Evolutionary conservation across 1,284 basidiomycete species (phyloP), one percentile per base, ranked within the genome.

Genomic region (Ceratobasidium theobromae): DNA sequence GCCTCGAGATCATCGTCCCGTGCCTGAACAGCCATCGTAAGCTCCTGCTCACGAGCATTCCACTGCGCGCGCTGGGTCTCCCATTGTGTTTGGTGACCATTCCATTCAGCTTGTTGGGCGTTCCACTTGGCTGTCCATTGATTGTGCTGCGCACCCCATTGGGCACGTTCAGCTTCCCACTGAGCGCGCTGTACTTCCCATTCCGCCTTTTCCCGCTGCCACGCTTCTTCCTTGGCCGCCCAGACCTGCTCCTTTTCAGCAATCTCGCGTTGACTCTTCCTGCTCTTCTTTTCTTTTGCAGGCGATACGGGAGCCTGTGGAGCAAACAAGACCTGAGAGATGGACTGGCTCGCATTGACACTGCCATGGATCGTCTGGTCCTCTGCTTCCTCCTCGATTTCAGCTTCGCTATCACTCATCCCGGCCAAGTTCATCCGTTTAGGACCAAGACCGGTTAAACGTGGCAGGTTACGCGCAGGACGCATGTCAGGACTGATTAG

Each of bases 401-500:
- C 57, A 25, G 57, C 32, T 18, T 62, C 57, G 46, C 57, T 62
- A n/a, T 62, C 57, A 33, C 57, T 62, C 30, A 62, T 62, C 16
- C 57, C 57, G 18, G 45, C 57, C n/a, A 62, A 46, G 38, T 62
- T 62, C 57, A 62, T 62, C 9, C 57, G 57, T 21, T 51, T 48
- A 9, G 46, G n/a, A 25, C 45, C 43, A 18, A 51, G n/a, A 16
- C 21, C 38, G 21, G 46, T 33, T 32, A 62, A 28, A 23, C 28
- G 45, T 2, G 57, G 57, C 45, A 62, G 25, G 18, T 45, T 49
- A 12, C 57, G 57, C 14, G 57, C 57, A 14, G 57, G 57, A 14
- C 57, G 57, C 57, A 62, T 62, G 46, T 62, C 57, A n/a, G 57
- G 57, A 38, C 57, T 62, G 23, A 62, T 27, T 8, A 62, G 46